Evolutionary conservation across 2,329 filamentous ascomycete species (phyloP).

Genomic region (Trichoderma guizhouense): DNA sequence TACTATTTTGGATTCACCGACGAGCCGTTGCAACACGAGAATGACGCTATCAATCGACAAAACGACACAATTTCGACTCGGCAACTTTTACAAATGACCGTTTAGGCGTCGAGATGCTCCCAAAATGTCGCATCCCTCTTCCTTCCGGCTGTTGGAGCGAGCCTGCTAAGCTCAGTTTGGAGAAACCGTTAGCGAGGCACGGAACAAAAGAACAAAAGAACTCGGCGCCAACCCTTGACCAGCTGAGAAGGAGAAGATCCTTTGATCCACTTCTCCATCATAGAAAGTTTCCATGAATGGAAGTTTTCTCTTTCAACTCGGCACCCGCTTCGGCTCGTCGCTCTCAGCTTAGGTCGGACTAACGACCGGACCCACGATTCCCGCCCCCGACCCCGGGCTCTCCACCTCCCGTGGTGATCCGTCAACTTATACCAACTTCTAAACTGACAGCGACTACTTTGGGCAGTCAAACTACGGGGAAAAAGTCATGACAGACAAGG

Average conservation of each 20-base stretch:
- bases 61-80: background rate
- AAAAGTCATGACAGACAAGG: background rate
- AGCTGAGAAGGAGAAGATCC: constrained; percentile 5
- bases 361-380: background rate
- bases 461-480: background rate
- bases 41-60: background rate
- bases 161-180: background rate
- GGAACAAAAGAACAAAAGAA: background rate
- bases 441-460: background rate
- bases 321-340: background rate
- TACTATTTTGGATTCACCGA: background rate
- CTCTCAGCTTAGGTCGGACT: background rate
- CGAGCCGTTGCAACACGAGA: background rate
- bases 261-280: background rate
- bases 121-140: background rate
- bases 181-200: background rate
- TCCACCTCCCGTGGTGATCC: background rate
- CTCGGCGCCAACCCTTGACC: background rate
- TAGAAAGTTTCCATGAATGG: background rate
- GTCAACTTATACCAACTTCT: background rate
- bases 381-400: background rate
- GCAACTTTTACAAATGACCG: background rate
- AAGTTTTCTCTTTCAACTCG: background rate
- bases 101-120: background rate
- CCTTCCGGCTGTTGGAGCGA: background rate